Percentiles rank a stretch among this genome's conserved stretches.
phyloP scores from a whole-genome alignment of 768 basidiomycete species.

The Cyathus striatus region DNA sequence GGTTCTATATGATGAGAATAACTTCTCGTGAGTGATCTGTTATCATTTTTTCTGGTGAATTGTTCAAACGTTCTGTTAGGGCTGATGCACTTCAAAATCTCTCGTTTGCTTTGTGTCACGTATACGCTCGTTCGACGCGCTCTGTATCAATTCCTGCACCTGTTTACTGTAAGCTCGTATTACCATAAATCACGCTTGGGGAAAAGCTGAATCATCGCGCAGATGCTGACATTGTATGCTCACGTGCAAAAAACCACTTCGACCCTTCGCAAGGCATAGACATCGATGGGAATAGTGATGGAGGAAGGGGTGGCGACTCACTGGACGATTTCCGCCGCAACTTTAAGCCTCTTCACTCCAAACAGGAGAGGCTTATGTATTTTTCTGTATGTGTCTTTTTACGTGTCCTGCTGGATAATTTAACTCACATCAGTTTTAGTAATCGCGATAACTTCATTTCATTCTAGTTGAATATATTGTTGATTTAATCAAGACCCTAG shows the following conservation, averaged over 20 bases:
- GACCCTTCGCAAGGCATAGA: conserved; percentile 40
- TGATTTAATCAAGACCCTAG: no score
- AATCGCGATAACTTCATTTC: no score
- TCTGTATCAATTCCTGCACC: conserved; percentile 81
- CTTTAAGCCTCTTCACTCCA: conserved; percentile 40
- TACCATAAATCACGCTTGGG: conserved; percentile 44
- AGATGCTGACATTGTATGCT: conserved; percentile 70
- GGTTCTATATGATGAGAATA: conserved; percentile 4
- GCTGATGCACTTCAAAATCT: conserved; percentile 62
- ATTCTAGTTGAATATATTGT: no score
- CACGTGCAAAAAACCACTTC: conserved; percentile 26
- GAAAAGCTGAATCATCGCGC: conserved; percentile 64
- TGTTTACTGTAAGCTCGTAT: conserved; percentile 56
- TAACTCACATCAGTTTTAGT: no score
- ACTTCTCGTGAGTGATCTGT: no score
- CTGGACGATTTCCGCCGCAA: conserved; percentile 43
- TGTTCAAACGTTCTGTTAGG: conserved; percentile 26
- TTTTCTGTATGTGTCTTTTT: background rate
- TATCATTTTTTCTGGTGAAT: no score
- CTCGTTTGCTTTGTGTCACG: conserved; percentile 68
- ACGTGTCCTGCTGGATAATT: no score
- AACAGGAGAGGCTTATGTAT: conserved; percentile 26
- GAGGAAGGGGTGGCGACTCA: conserved; percentile 22
- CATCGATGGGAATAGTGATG: conserved; percentile 30
- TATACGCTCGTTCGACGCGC: conserved; percentile 72